Evolutionary conservation across 1,284 basidiomycete species (phyloP).

Genomic region (Marasmius fiardii): DNA sequence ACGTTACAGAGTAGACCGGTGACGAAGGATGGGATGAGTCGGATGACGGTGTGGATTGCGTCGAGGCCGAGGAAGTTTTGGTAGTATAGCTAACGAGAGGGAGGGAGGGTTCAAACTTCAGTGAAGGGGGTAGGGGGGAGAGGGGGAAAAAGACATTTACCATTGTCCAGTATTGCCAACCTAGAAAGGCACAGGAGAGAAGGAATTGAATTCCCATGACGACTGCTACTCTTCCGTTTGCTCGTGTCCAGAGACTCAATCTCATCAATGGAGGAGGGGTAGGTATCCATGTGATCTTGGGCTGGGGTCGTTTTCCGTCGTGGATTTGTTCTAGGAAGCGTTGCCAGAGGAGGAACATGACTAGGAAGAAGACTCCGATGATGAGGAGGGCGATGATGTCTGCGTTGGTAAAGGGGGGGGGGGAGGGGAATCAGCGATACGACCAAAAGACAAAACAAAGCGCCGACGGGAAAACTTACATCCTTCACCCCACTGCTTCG

Average conservation of each 20-base stretch:
- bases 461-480: conserved; percentile 30
- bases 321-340: conserved; percentile 50
- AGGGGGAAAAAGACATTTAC: conserved; percentile 23
- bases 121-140: too few relatives aligned
- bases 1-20: conserved; percentile 70
- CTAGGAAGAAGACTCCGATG: conserved; percentile 58
- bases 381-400: conserved; percentile 65
- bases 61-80: conserved; percentile 55
- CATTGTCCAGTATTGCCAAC: conserved; percentile 56
- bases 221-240: conserved; percentile 61
- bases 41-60: conserved; percentile 70
- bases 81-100: conserved; percentile 70
- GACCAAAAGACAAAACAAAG: background rate
- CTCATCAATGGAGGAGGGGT: conserved; percentile 68
- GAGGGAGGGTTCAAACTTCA: too few relatives aligned
- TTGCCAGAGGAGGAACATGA: conserved; percentile 69
- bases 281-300: conserved; percentile 26
- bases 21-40: conserved; percentile 76
- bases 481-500: conserved; percentile 49
- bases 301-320: conserved; percentile 26
- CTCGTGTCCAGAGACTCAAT: conserved; percentile 63
- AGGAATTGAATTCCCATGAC: conserved; percentile 68
- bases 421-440: background rate
- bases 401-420: too few relatives aligned
- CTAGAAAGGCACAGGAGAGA: conserved; percentile 63